phyloP scores from a whole-genome alignment of 257 asterid species.

The Nicotiana tabacum region DNA sequence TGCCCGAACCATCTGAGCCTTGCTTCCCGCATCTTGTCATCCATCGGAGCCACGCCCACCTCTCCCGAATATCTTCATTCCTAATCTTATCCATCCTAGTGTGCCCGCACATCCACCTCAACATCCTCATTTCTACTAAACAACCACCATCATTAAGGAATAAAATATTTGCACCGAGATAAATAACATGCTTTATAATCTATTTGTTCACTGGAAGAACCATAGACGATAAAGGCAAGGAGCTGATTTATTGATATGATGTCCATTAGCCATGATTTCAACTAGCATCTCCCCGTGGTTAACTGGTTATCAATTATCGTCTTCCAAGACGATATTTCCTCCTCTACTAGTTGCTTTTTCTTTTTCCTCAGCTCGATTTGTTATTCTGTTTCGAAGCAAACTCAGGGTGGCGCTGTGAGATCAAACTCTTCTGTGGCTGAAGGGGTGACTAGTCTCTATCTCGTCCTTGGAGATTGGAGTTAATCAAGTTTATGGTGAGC shows the following conservation, averaged over 20 bases:
- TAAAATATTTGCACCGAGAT: background rate
- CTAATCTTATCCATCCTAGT: too few species aligned
- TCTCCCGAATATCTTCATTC: too few species aligned
- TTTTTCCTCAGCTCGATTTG: background rate
- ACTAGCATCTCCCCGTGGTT: background rate
- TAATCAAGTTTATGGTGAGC: background rate
- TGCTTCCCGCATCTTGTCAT: too few species aligned
- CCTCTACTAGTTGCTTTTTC: background rate
- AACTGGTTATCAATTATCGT: background rate
- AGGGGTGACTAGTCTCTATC: background rate
- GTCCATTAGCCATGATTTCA: background rate
- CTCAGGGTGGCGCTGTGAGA: background rate
- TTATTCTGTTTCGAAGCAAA: too few species aligned
- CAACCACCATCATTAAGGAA: background rate
- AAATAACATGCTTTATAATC: background rate
- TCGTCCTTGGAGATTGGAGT: background rate
- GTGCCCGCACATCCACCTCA: too few species aligned
- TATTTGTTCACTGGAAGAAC: background rate
- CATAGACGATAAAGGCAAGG: background rate
- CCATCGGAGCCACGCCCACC: too few species aligned
- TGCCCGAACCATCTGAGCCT: too few species aligned
- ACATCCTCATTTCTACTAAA: background rate
- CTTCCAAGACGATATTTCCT: background rate
- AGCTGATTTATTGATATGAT: background rate
- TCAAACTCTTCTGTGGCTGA: background rate